Evolutionary conservation across 1,139 yeast genomes (phyloP).

Genomic region (Debaryomyces udenii): DNA sequence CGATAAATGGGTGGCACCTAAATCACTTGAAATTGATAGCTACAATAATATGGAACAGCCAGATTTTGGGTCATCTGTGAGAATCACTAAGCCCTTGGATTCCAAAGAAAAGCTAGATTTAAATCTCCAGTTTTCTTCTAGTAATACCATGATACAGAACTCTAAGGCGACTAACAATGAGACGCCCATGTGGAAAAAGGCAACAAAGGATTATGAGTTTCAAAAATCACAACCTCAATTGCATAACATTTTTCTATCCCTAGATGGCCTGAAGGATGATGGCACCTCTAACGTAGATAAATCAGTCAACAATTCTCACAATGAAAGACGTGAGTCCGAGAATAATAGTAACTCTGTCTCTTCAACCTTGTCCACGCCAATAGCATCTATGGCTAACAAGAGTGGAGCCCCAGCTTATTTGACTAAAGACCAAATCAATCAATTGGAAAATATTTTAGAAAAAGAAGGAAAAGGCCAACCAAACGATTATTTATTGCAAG

Average conservation of each 20-base stretch:
- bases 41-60: slow-evolving; percentile 13
- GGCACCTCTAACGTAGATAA: slow-evolving; percentile 6
- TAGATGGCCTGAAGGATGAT: slow-evolving; percentile 14
- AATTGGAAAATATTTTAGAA: slow-evolving; percentile 27
- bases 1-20: slow-evolving; percentile 37
- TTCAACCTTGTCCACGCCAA: slow-evolving; percentile 43
- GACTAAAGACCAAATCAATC: slow-evolving; percentile 27
- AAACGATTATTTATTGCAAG: slow-evolving; percentile 17
- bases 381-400: slow-evolving; percentile 23
- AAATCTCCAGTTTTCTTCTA: slow-evolving; percentile 28
- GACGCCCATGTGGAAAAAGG: slow-evolving; percentile 46
- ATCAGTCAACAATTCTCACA: slow-evolving; percentile 1
- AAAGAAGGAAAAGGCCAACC: slow-evolving; percentile 19
- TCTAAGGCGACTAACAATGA: slow-evolving; percentile 24
- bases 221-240: slow-evolving; percentile 34
- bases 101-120: slow-evolving; percentile 17
- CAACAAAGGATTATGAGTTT: slow-evolving; percentile 31
- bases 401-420: slow-evolving; percentile 13
- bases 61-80: slow-evolving; percentile 35
- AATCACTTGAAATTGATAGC: slow-evolving; percentile 6
- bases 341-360: slow-evolving; percentile 29
- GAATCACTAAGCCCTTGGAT: slow-evolving; percentile 31
- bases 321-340: slow-evolving; percentile 11
- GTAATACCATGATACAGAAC: slow-evolving; percentile 43
- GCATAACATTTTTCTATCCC: slow-evolving; percentile 34